A percentile compares a stretch with the other conserved stretches of the same genome.
Conservation (phyloP, 2,329 filamentous ascomycete species). For the Sphaceloma murrayae region DNA sequence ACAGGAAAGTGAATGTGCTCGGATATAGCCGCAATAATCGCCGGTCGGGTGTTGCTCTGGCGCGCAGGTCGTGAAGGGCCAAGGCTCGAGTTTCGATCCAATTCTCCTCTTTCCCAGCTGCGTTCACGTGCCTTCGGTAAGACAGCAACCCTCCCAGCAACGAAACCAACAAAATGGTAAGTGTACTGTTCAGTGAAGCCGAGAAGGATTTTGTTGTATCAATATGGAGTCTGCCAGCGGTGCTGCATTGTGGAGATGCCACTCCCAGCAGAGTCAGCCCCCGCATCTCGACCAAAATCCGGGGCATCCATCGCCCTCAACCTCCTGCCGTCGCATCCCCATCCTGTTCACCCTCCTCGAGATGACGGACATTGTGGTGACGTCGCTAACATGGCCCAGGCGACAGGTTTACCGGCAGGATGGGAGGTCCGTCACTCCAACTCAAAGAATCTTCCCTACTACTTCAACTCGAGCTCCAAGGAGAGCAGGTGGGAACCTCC, state of each 20-base stretch:
- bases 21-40: conserved; percentile 1
- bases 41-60: conserved; percentile 7
- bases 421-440: conserved; percentile 98
- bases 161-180: conserved; percentile 5
- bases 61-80: conserved; percentile 12
- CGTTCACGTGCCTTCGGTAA: conserved; percentile 7
- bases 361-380: conserved; percentile 1
- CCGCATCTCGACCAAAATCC: conserved; percentile 12
- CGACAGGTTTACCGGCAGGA: conserved; percentile 66
- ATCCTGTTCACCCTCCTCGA: neutral
- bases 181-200: neutral
- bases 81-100: conserved; percentile 8
- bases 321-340: neutral
- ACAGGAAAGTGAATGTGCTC: neutral
- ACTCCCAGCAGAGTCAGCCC: neutral
- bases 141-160: neutral
- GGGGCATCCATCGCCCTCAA: conserved; percentile 6
- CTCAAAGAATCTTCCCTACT: conserved; percentile 97
- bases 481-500: conserved; percentile 95
- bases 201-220: neutral
- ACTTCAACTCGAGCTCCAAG: conserved; percentile 82
- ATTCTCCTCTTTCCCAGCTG: conserved; percentile 7
- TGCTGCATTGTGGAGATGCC: conserved; percentile 10
- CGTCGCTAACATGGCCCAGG: conserved; percentile 15
- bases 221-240: neutral